Percentiles rank a stretch among this genome's conserved stretches.
These are phyloP conservation scores for Colletotrichum abscissum DNA, from an alignment of 2,329 filamentous ascomycete genomes.

Conservation along the genomic window DNA sequence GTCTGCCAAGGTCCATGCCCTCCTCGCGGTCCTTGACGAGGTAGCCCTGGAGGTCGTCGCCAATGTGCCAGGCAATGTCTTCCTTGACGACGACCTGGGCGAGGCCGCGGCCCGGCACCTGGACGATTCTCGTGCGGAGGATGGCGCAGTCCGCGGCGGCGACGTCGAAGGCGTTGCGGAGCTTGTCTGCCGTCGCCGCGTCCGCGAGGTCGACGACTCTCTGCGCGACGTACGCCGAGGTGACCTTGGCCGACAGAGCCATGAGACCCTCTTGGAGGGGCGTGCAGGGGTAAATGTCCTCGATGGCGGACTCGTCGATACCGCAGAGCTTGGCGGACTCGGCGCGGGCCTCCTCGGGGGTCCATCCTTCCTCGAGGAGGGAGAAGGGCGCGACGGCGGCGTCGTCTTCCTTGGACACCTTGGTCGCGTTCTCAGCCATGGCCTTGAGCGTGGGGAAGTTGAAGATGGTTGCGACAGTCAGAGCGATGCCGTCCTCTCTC, in stretches of 20 bases:
- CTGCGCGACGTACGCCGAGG: slow-evolving; percentile 64
- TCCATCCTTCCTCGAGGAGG: slow-evolving; percentile 50
- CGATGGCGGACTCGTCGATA: slow-evolving; percentile 48
- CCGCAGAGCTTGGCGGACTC: slow-evolving; percentile 55
- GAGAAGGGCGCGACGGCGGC: slow-evolving; percentile 49
- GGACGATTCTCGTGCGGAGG: slow-evolving; percentile 61
- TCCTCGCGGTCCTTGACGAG: slow-evolving; percentile 52
- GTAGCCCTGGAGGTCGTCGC: slow-evolving; percentile 51
- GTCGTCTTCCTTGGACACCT: slow-evolving; percentile 34
- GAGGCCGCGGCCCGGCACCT: slow-evolving; percentile 55
- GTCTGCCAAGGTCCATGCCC: slow-evolving; percentile 56
- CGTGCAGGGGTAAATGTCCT: slow-evolving; percentile 66
- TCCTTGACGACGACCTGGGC: slow-evolving; percentile 59
- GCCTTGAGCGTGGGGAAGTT: slow-evolving; percentile 54
- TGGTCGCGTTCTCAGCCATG: slow-evolving; percentile 53
- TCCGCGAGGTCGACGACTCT: slow-evolving; percentile 56
- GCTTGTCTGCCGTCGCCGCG: slow-evolving; percentile 46
- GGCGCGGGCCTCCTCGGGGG: slow-evolving; percentile 44
- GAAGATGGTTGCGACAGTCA: slow-evolving; percentile 60
- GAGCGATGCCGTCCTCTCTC: slow-evolving; percentile 48
- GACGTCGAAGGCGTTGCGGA: slow-evolving; percentile 56
- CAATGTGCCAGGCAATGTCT: slow-evolving; percentile 48
- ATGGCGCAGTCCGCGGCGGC: slow-evolving; percentile 52
- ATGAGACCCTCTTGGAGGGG: slow-evolving; percentile 66
- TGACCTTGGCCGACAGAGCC: slow-evolving; percentile 61